These are phyloP conservation scores for Talaromyces trachyspermus DNA, from an alignment of 495 filamentous ascomycete genomes.

Conservation along the genomic window DNA sequence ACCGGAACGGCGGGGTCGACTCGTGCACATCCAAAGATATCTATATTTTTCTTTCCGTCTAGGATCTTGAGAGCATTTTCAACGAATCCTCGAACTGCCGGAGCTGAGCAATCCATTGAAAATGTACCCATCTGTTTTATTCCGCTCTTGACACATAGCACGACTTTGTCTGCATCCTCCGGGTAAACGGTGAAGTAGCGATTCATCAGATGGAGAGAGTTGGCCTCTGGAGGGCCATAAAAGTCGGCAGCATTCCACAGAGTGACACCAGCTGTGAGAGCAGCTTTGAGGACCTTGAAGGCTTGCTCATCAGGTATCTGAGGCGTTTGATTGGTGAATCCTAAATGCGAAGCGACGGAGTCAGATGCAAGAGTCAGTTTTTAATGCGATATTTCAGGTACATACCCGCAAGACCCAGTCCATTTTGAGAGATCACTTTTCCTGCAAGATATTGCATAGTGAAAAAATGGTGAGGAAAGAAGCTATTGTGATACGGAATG, in stretches of 20 bases:
- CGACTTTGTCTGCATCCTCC: slow-evolving; percentile 56
- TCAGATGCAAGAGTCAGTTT: background rate
- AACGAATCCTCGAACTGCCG: slow-evolving; percentile 43
- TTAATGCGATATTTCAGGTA: background rate
- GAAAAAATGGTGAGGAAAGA: too few species aligned
- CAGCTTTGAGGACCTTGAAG: slow-evolving; percentile 53
- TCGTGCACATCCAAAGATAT: slow-evolving; percentile 64
- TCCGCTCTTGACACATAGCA: slow-evolving; percentile 60
- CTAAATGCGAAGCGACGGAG: slow-evolving; percentile 18
- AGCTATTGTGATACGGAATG: background rate
- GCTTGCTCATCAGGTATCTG: slow-evolving; percentile 47
- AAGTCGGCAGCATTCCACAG: slow-evolving; percentile 33
- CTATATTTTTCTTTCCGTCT: slow-evolving; percentile 62
- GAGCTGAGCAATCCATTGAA: slow-evolving; percentile 40
- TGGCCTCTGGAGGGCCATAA: slow-evolving; percentile 29
- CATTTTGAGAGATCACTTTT: slow-evolving; percentile 15
- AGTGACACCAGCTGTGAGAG: slow-evolving; percentile 50
- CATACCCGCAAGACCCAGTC: slow-evolving; percentile 14
- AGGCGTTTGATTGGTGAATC: slow-evolving; percentile 58
- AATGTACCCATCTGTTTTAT: slow-evolving; percentile 18
- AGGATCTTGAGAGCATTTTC: slow-evolving; percentile 49
- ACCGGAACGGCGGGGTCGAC: slow-evolving; percentile 53
- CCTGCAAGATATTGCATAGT: slow-evolving; percentile 13
- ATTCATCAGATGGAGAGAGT: slow-evolving; percentile 53
- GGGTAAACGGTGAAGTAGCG: slow-evolving; percentile 63